Evolutionary conservation across 192 early-diverging fungal genomes (phyloP), one percentile per base, ranked within the genome.

Genomic region (Umbelopsis ramanniana): DNA sequence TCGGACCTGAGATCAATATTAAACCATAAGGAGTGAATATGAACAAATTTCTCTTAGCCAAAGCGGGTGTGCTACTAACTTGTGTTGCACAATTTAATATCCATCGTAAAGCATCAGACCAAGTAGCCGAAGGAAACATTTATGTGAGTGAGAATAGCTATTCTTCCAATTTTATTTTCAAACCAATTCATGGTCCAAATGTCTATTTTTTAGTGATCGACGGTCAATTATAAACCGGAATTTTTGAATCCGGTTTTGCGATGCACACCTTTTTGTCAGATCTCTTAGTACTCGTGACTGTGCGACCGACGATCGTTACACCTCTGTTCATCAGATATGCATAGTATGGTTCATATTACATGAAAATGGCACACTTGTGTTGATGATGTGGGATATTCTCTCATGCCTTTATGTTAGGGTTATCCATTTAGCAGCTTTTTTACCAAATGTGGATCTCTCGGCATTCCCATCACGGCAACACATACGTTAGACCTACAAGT

Each of bases 11-110:
- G 40, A 4, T 43, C 40, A 43, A 43, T 43, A 43, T 43, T 43
- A 43, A 43, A 43, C 40, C 40, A 43, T 43, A 43, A 11, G 6
- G 40, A 5, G 40, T 43, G 40, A 43, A 43, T 43, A 43, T 43
- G 40, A 43, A 4, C 40, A 43, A 43, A 43, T 43, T 43, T 43
- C 40, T 43, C 40, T 43, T 5, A 43, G 11, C 40, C 40, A 43
- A 12, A 43, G 3, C 3, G 40, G 40, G 11, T 43, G 40, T 43
- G 40, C 11, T 4, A 6, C 40, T 43, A 43, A 6, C 40, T 43
- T 43, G 38, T 40, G 48, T 50, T 50, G 14, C 48, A 50, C 48
- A 50, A 50, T 50, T 50, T 50, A 50, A 50, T 50, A 50, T 50
- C 48, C 15, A 50, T 50, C 15, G 2, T 50, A 19, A 17, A 50